Percentiles rank a stretch among this genome's conserved stretches.
phyloP scores from a whole-genome alignment of 1,139 yeast species.

The Sugiyamaella sp. region DNA sequence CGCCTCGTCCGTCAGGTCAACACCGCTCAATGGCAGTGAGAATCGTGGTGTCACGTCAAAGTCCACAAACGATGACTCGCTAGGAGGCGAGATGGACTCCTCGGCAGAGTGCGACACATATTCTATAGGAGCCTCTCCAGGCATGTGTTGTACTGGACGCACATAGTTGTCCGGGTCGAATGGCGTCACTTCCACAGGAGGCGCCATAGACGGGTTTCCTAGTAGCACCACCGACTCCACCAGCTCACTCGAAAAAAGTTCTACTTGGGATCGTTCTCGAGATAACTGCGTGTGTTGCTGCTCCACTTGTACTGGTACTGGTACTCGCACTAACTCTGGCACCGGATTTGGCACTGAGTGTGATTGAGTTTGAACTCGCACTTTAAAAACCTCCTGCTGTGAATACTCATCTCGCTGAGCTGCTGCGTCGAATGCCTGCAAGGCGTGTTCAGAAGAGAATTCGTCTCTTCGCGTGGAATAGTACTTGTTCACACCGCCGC shows the following conservation, averaged over 20 bases:
- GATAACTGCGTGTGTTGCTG: not conserved
- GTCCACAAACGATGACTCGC: constrained; percentile 34
- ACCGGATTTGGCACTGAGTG: not conserved
- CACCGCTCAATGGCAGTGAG: constrained; percentile 34
- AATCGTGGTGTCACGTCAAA: constrained; percentile 41
- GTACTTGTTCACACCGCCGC: not conserved
- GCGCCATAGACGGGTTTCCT: not conserved
- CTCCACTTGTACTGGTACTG: not conserved
- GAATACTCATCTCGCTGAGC: too few relatives aligned
- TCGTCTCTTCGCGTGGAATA: not conserved
- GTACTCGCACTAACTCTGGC: not conserved
- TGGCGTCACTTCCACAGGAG: constrained; percentile 7
- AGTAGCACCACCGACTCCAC: constrained; percentile 3
- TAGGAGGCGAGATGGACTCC: constrained; percentile 5
- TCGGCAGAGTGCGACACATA: not conserved
- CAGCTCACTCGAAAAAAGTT: not conserved
- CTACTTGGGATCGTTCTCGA: not conserved
- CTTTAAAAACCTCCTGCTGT: not conserved
- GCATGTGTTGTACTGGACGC: not conserved
- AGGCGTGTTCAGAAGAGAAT: not conserved
- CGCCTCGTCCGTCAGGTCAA: constrained; percentile 36
- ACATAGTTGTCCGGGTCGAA: not conserved
- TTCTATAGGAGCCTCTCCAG: not conserved
- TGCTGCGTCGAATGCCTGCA: too few relatives aligned
- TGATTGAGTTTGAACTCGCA: not conserved